phyloP scores from a whole-genome alignment of 2,329 filamentous ascomycete genomes.

The Beauveria sp. region DNA sequence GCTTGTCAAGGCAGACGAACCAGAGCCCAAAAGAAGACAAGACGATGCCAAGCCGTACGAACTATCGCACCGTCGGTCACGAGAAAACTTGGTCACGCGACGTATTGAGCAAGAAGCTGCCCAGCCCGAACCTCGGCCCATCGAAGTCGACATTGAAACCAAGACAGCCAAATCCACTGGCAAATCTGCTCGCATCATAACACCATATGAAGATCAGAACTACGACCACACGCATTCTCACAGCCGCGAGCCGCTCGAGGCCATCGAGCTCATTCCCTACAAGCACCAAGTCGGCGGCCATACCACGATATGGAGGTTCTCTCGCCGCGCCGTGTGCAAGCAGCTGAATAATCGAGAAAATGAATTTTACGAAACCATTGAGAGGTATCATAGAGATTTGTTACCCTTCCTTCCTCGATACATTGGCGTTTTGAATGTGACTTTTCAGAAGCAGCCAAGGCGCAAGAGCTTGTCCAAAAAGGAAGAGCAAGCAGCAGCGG shows the following conservation, averaged over 20 bases:
- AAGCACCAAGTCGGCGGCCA: conserved; percentile 96
- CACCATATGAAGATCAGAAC: conserved; percentile 39
- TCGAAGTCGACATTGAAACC: conserved; percentile 36
- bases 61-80: conserved; percentile 6
- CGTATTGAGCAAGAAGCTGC: conserved; percentile 11
- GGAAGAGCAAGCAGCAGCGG: conserved; percentile 34
- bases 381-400: conserved; percentile 81
- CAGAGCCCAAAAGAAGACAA: conserved; percentile 26
- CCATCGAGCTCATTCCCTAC: conserved; percentile 93
- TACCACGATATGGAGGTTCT: conserved; percentile 93
- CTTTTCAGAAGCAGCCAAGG: conserved; percentile 77
- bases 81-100: conserved; percentile 3
- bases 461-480: conserved; percentile 49
- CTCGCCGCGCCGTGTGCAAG: conserved; percentile 90
- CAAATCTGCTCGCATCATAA: conserved; percentile 30
- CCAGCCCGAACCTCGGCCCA: conserved; percentile 28
- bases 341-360: conserved; percentile 97
- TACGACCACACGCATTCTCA: conserved; percentile 44
- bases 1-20: conserved; percentile 52
- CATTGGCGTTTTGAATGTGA: conserved; percentile 94
- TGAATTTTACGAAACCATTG: conserved; percentile 96
- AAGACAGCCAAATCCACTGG: conserved; percentile 20
- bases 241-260: conserved; percentile 62
- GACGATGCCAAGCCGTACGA: conserved; percentile 16
- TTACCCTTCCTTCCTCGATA: conserved; percentile 90